Evolutionary conservation across 306 rosid species (phyloP), one percentile per base, ranked within the genome.

Genomic region (Canavalia gladiata): DNA sequence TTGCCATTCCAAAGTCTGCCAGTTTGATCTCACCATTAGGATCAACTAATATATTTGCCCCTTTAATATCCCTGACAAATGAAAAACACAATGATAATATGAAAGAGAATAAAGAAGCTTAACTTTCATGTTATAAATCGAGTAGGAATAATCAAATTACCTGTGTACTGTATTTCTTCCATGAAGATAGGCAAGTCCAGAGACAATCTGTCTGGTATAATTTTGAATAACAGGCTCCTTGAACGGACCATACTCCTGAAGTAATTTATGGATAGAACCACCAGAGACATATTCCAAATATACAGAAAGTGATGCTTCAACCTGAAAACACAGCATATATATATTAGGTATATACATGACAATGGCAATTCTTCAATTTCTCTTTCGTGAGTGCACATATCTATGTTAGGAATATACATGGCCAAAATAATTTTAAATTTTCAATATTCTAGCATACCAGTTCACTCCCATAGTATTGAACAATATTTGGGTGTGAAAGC

Each of bases 1-100:
- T 96, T 66, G 99, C 98, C 99, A 96, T 96, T 87, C 99, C 99
- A 64, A 96, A 96, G 86, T 96, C 99, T 12, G 95, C 99, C 91
- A 96, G 84, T 93, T 96, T 96, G 87, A 96, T 84, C 82, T 89
- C 97, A 51, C 99, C 99, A 73, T 90, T 93, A 64, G 99, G 98
- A 84, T 87, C 98, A 42, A 96, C 99, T 78, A 96, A 87, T 83
- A 96, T 96, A 89, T 96, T 96, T 41, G 99, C 99, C 81, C 99
- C 99, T 84, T 96, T 96, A 64, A 96, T 96, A 83, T 96, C 99
- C 94, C 99, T 96, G 94, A 85, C 85, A 88, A 49, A 76, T 71
- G 45, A 60, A 87, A 77, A 51, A 35, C 4, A 57, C 0, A 4
- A 59, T n/a, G 41, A 72, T 33, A 74, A 81, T 46, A 50, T 78